These are phyloP conservation scores for Ramalina intermedia DNA, from an alignment of 495 filamentous ascomycete species.

Conservation along the genomic window DNA sequence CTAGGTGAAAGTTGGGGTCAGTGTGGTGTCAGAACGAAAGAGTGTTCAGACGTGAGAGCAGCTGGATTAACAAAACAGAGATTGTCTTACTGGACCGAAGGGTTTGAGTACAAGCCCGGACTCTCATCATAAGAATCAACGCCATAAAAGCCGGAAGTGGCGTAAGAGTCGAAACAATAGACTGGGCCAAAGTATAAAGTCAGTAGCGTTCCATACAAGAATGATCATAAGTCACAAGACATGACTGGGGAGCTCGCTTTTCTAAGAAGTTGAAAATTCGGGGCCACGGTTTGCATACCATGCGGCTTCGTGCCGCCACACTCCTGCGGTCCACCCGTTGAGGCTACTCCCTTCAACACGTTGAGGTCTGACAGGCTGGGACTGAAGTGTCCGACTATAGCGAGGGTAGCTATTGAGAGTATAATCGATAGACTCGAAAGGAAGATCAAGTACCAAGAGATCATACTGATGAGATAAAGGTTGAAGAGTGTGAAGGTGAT, in stretches of 20 bases:
- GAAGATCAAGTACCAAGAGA: constrained; percentile 13
- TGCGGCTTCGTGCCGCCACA: background rate
- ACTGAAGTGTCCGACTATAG: constrained; percentile 3
- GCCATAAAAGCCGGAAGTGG: background rate
- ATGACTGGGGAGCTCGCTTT: background rate
- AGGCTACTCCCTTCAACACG: background rate
- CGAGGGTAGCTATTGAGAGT: constrained; percentile 11
- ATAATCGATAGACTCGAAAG: constrained; percentile 6
- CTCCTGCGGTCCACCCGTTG: background rate
- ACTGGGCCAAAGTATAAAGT: background rate
- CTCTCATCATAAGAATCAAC: no score
- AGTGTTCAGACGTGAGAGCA: no score
- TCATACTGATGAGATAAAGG: constrained; percentile 9
- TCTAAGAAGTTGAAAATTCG: background rate
- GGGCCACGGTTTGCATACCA: no score
- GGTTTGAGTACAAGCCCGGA: no score
- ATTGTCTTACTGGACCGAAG: no score
- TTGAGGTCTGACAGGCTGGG: background rate
- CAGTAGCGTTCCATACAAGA: background rate
- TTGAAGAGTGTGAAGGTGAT: constrained; percentile 14
- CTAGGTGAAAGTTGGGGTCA: background rate
- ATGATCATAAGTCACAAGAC: background rate
- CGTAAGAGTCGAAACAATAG: background rate
- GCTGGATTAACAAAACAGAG: no score
- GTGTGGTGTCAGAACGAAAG: no score